Conservation (phyloP, 2,329 filamentous ascomycete genomes). For the Lecanosticta acicola region DNA sequence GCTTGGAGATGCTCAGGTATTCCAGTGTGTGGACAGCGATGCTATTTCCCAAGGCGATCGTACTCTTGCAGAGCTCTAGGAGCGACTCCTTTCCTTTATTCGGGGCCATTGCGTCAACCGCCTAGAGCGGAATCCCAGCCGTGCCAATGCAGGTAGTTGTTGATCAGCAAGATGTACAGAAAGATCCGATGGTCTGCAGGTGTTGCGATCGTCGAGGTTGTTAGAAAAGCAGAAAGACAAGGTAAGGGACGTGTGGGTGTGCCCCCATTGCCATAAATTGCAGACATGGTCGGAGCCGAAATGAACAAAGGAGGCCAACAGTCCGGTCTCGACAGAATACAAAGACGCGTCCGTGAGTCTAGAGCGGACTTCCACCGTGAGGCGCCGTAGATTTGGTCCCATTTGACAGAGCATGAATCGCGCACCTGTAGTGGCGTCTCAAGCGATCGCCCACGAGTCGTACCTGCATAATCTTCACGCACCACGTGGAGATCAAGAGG, state of each 20-base stretch:
- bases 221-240: neutral
- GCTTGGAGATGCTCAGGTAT: constrained; percentile 54
- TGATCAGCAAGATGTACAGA: neutral
- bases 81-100: constrained; percentile 35
- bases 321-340: neutral
- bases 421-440: neutral
- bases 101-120: constrained; percentile 14
- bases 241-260: neutral
- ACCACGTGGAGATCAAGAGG: neutral
- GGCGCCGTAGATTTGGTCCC: neutral
- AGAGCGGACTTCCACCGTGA: neutral
- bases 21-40: constrained; percentile 62
- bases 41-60: constrained; percentile 56
- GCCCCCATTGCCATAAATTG: neutral
- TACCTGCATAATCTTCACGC: neutral
- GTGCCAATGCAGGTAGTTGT: neutral
- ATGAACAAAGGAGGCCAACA: neutral
- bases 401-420: neutral
- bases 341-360: neutral
- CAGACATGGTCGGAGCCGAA: neutral
- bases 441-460: neutral
- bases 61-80: constrained; percentile 52
- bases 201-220: too few relatives aligned
- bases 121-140: neutral
- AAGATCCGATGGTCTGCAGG: neutral